These are phyloP conservation scores for Helianthus annuus DNA, from an alignment of 129 eudicot genomes.

Conservation along the genomic window HanXRQr2.0-SUNRISE NC_035446.2:152325783-152326282, in stretches of 20 bases:
- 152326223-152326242: constrained; percentile 34
- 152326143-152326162: background rate
- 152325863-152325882: constrained; percentile 50
- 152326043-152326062: constrained; percentile 11
- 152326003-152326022: constrained; percentile 35
- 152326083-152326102: background rate
- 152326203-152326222: constrained; percentile 28
- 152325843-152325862: constrained; percentile 42
- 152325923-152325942: constrained; percentile 36
- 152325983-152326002: background rate
- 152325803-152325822: constrained; percentile 31
- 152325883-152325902: constrained; percentile 55
- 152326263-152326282: constrained; percentile 14
- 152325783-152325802: constrained; percentile 31
- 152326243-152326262: constrained; percentile 10
- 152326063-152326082: constrained; percentile 1
- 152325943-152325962: constrained; percentile 21
- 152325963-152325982: constrained; percentile 18
- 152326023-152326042: background rate
- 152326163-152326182: constrained; percentile 20
- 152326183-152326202: constrained; percentile 14
- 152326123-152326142: constrained; percentile 18
- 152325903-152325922: constrained; percentile 15
- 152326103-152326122: constrained; percentile 23
- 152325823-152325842: constrained; percentile 37